A percentile compares a stretch with the other conserved stretches of the same genome.
These are phyloP conservation scores for Hemileccinum rubropunctum DNA, from an alignment of 768 basidiomycete genomes.

Conservation along the genomic window DNA sequence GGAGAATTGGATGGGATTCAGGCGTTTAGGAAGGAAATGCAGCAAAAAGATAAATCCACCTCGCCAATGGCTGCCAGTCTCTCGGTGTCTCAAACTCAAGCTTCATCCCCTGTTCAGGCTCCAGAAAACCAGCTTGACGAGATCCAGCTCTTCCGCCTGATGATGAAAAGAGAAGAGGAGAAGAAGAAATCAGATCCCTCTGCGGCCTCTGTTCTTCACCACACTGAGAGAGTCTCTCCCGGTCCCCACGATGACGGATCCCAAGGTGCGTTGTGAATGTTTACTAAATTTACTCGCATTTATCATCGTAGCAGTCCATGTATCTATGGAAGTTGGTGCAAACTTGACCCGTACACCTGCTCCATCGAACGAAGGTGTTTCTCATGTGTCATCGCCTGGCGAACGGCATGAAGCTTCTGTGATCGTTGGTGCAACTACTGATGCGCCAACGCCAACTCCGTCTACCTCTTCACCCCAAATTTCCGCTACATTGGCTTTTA, in stretches of 20 bases:
- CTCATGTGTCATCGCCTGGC: slow-evolving; percentile 15
- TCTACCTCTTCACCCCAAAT: slow-evolving; percentile 16
- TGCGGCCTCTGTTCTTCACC: background rate
- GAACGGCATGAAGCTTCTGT: slow-evolving; percentile 11
- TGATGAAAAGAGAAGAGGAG: slow-evolving; percentile 78
- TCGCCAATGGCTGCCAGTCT: slow-evolving; percentile 12
- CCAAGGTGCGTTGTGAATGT: slow-evolving; percentile 18
- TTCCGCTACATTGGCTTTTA: background rate
- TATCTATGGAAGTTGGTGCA: slow-evolving; percentile 6
- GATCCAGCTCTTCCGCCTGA: slow-evolving; percentile 77
- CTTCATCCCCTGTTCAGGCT: slow-evolving; percentile 16
- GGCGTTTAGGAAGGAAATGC: slow-evolving; percentile 83
- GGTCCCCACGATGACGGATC: slow-evolving; percentile 8
- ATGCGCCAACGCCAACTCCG: slow-evolving; percentile 2
- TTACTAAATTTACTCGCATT: slow-evolving; percentile 6
- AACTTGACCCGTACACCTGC: slow-evolving; percentile 3
- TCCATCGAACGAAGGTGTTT: slow-evolving; percentile 5
- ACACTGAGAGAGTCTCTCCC: slow-evolving; percentile 12
- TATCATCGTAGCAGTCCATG: slow-evolving; percentile 12
- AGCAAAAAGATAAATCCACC: slow-evolving; percentile 64
- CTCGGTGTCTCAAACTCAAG: slow-evolving; percentile 18
- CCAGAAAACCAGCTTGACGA: slow-evolving; percentile 60
- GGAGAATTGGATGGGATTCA: slow-evolving; percentile 83
- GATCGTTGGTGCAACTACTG: background rate
- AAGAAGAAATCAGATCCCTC: slow-evolving; percentile 37